Evolutionary conservation across 139 green algal genomes (phyloP), one percentile per base, ranked within the genome.

Genomic region (Coccomyxa sp.): DNA sequence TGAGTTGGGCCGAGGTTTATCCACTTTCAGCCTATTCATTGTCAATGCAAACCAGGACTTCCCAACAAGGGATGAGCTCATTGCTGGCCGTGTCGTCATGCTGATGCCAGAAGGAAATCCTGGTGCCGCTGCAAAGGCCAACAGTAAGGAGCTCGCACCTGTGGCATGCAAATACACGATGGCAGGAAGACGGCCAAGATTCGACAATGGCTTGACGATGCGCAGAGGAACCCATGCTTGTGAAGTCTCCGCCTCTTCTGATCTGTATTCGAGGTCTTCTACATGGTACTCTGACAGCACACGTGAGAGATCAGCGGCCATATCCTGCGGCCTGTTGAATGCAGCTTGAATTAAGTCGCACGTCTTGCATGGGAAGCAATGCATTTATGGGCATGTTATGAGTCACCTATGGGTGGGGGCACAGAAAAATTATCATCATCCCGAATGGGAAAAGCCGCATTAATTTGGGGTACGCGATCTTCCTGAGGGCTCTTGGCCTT

Each of bases 181-280:
- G 16, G 71, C 31, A 12, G 71, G 71, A n/a, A 77, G 71, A 18
- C 14, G 25, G 10, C 13, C 23, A 16, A 28, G n/a, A 23, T 74
- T 11, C 30, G 79, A 38, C 30, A 60, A 45, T 32, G 51, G 63
- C 79, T 81, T 86, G 13, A 90, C 67, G 16, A 91, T 77, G 0
- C 90, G 80, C 59, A 94, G 60, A 14, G 91, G 91, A 45, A 94
- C 84, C 90, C 90, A 94, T 57, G 84, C 85, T 63, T 94, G 90
- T 71, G 63, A 25, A 71, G 18, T 71, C 18, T 71, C 63, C 63
- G 63, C 63, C 21, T 28, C 63, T 25, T 71, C 63, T 28, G 63
- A 21, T 11, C 63, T 71, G 63, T 71, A 71, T 25, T 71, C 63
- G 18, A 71, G 21, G 18, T 71, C 63, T 25, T 71, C 63, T 28